phyloP scores from a whole-genome alignment of 2,329 filamentous ascomycete species.

The Diaporthe amygdali region DNA sequence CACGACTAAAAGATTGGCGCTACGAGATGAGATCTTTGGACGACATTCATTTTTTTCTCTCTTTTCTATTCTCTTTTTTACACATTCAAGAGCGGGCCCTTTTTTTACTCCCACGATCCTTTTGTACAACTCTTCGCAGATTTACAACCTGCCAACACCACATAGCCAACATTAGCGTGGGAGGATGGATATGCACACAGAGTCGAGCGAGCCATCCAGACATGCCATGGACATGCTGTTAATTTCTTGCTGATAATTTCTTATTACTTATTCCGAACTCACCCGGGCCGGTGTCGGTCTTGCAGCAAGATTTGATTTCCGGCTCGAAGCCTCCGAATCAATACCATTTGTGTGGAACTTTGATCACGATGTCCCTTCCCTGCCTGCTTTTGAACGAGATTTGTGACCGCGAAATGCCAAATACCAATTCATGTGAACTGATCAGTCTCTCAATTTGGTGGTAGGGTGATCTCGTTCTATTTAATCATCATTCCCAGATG shows the following conservation, averaged over 20 bases:
- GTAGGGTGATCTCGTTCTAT: background rate
- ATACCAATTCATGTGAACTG: background rate
- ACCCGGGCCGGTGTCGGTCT: background rate
- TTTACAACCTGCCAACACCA: slow-evolving; percentile 3
- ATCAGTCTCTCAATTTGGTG: background rate
- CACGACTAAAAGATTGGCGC: slow-evolving; percentile 18
- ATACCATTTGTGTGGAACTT: slow-evolving; percentile 20
- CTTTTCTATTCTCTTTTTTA: slow-evolving; percentile 6
- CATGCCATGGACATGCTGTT: slow-evolving; percentile 23
- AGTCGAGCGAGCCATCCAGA: background rate
- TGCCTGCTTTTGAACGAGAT: background rate
- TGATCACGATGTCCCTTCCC: background rate
- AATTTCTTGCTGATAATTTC: slow-evolving; percentile 25
- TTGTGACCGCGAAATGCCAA: background rate
- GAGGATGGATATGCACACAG: slow-evolving; percentile 17
- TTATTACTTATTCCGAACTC: slow-evolving; percentile 20
- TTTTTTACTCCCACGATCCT: background rate
- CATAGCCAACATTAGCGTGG: slow-evolving; percentile 8
- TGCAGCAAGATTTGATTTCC: background rate
- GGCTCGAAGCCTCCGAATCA: slow-evolving; percentile 1
- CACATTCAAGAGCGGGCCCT: slow-evolving; percentile 16
- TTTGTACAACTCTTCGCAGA: slow-evolving; percentile 3
- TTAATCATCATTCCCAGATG: slow-evolving; percentile 24
- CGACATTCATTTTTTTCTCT: slow-evolving; percentile 21
- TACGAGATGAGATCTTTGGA: slow-evolving; percentile 22